Evolutionary conservation across 768 basidiomycete genomes (phyloP).

Genomic region (Galerina sulciceps): DNA sequence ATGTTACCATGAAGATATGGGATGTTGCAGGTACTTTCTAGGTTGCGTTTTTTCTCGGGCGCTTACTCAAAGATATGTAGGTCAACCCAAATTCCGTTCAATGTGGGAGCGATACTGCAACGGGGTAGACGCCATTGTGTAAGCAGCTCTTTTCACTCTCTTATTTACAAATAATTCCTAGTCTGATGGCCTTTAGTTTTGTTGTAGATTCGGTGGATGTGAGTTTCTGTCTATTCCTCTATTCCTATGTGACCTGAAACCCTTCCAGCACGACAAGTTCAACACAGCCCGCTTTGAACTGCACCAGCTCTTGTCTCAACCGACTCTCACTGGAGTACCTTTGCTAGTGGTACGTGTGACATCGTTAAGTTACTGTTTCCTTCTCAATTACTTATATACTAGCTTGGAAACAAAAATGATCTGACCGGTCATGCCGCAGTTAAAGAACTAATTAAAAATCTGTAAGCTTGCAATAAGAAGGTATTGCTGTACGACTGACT

Average conservation of each 20-base stretch:
- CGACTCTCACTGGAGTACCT: slow-evolving; percentile 71
- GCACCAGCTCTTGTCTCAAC: slow-evolving; percentile 74
- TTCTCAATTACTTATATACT: too few relatives aligned
- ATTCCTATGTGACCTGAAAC: not conserved
- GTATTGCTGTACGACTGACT: not conserved
- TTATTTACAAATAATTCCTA: not conserved
- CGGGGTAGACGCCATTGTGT: slow-evolving; percentile 93
- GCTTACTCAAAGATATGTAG: slow-evolving; percentile 37
- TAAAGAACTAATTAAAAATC: slow-evolving; percentile 78
- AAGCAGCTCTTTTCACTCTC: slow-evolving; percentile 31
- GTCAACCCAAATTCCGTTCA: slow-evolving; percentile 91
- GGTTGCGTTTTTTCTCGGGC: not conserved
- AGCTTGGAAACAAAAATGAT: slow-evolving; percentile 94
- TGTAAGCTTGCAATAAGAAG: slow-evolving; percentile 48
- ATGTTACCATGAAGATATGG: slow-evolving; percentile 93
- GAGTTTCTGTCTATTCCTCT: slow-evolving; percentile 32
- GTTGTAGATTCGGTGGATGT: slow-evolving; percentile 94
- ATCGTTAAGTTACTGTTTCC: not conserved
- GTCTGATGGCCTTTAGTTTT: slow-evolving; percentile 55
- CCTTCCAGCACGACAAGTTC: slow-evolving; percentile 72
- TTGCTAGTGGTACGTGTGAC: slow-evolving; percentile 72
- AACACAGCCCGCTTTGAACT: slow-evolving; percentile 84
- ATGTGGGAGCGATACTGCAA: slow-evolving; percentile 97
- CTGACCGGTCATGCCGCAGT: slow-evolving; percentile 75
- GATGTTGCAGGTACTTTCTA: slow-evolving; percentile 80